A percentile compares a stretch with the other conserved stretches of the same genome.
Evolutionary conservation across 2,329 filamentous ascomycete species (phyloP).

Genomic region (Paracoccidioides lutzii): DNA sequence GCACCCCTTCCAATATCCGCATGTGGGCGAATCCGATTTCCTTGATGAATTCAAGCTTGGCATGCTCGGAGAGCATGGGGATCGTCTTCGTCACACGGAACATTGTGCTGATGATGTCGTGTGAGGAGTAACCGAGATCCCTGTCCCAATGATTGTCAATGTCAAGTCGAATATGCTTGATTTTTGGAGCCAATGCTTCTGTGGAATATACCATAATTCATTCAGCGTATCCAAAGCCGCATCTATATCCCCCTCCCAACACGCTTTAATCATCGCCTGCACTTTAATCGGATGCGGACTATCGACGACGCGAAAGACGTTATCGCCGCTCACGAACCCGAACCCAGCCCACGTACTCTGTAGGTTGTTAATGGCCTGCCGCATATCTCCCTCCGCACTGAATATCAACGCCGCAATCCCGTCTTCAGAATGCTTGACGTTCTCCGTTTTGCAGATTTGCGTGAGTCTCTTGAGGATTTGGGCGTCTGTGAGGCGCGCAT

Average conservation of each 20-base stretch:
- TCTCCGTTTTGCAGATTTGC: conserved; percentile 87
- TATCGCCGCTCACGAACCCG: conserved; percentile 92
- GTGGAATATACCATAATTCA: conserved; percentile 60
- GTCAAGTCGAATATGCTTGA: neutral
- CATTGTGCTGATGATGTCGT: conserved; percentile 99
- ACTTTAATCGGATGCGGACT: conserved; percentile 96
- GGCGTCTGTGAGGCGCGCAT: conserved; percentile 78
- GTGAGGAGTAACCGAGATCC: conserved; percentile 88
- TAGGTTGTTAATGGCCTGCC: conserved; percentile 96
- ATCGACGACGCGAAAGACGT: conserved; percentile 96
- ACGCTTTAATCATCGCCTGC: conserved; percentile 95
- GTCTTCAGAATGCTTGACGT: conserved; percentile 82
- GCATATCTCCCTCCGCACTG: conserved; percentile 95
- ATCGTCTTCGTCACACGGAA: conserved; percentile 97
- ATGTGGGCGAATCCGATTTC: conserved; percentile 99
- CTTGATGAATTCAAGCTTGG: conserved; percentile 93
- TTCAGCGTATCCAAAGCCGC: conserved; percentile 72
- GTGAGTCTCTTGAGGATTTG: conserved; percentile 83
- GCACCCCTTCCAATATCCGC: conserved; percentile 95
- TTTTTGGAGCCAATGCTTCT: neutral
- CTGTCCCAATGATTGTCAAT: conserved; percentile 18
- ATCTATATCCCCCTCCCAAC: conserved; percentile 84
- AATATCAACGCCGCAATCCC: conserved; percentile 93
- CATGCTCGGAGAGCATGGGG: conserved; percentile 78
- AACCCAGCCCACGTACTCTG: conserved; percentile 90